Percentiles rank a stretch among this genome's conserved stretches.
Evolutionary conservation across 768 basidiomycete genomes (phyloP).

Genomic region (Boletus sp.): DNA sequence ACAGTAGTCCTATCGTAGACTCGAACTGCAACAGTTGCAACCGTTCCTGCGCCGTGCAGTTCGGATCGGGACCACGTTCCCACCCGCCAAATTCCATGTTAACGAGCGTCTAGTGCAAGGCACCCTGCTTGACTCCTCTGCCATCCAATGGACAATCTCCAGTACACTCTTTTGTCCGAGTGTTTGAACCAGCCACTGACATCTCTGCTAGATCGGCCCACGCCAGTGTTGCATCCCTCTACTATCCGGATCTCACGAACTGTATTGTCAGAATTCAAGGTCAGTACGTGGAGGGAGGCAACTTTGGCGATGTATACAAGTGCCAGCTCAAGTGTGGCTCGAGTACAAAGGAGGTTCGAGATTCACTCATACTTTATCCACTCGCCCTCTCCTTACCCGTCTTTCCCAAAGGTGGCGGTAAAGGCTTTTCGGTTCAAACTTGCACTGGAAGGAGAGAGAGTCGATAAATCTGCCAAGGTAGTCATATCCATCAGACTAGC

Average conservation of each 20-base stretch:
- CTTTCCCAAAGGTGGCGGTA: conserved; percentile 16
- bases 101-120: too few species aligned
- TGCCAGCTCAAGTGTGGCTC: background rate
- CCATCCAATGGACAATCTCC: background rate
- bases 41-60: too few species aligned
- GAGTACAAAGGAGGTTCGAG: background rate
- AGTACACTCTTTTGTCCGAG: background rate
- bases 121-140: too few species aligned
- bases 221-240: background rate
- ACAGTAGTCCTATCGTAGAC: too few species aligned
- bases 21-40: too few species aligned
- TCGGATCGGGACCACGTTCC: too few species aligned
- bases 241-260: conserved; percentile 1
- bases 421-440: conserved; percentile 16
- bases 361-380: background rate
- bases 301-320: conserved; percentile 13
- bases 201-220: background rate
- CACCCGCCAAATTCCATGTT: too few species aligned
- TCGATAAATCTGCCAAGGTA: background rate
- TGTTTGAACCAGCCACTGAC: background rate
- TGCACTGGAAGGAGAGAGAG: conserved; percentile 1
- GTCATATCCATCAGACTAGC: background rate
- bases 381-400: background rate
- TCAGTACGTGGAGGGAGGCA: conserved; percentile 2
- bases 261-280: background rate